Base-by-base conservation (phyloP, 139 green algal genomes). In the Chlamydomonas applanata region DNA sequence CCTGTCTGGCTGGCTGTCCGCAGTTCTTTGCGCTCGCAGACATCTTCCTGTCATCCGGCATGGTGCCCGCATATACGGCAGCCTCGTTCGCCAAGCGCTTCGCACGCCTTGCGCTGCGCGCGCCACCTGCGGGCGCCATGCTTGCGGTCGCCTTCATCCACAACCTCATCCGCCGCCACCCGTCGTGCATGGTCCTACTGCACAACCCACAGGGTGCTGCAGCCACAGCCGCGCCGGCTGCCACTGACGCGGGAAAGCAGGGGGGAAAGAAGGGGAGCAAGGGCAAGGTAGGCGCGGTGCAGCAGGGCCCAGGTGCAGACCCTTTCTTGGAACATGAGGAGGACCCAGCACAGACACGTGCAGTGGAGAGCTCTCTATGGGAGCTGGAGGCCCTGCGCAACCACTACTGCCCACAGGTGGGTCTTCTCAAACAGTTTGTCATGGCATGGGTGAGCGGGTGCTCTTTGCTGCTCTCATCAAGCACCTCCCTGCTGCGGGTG, bases 51-150 rank as follows among this genome's bases (percentile, higher is more conserved):
- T 86, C 90, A 7, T 61, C 30, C 29, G 57, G 25, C 46, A 83
- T 95, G 76, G 86, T 99, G 5, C 95, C 96, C 1, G 96, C 94
- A 7, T 99, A 99, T 87, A 93, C 96, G 0, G 93, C 86, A 5
- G 96, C 94, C 16, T 89, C 95, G 29, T 99, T 99, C 80, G 85
- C 84, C n/a, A 99, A 99, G 88, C 85, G 85, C 7, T 91, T 97
- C 54, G 92, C 89, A 0, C 86, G 96, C 17, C 84, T 98, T 24
- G 86, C 91, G 14, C 70, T 99, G 9, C 56, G 46, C 24, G 83
- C 92, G 0, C 84, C 91, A 7, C 91, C 92, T 16, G 84, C 84
- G 16, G 91, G 90, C 60, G 93, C 94, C 17, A 78, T 96, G 71
- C 62, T 93, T 4, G 87, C 73, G 25, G 85, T 98, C 1, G 91